Evolutionary conservation across 805 yeast genomes (phyloP), one percentile per base, ranked within the genome.

Genomic region (Yarrowia sp.): DNA sequence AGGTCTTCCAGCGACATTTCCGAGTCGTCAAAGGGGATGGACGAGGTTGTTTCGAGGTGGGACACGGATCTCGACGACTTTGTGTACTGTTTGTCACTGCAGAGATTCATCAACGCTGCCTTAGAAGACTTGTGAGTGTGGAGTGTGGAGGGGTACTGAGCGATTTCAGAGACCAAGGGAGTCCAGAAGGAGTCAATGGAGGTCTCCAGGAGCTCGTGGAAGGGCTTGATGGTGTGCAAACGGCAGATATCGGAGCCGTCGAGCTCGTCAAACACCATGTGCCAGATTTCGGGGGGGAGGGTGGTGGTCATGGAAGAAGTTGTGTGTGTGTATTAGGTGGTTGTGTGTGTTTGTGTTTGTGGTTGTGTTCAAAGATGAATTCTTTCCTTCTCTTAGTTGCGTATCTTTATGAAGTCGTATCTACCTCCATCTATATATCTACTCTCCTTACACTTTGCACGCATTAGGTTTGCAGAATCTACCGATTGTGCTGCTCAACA

Each of bases 1-100:
- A 56, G 63, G 63, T 56, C 63, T n/a, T 41, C 48, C 40, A 56
- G 63, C 3, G 46, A 42, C 48, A 42, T 56, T 8, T 56, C 48
- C 15, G 46, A 15, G 48, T 56, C 63, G 63, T 22, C 40, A 11
- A n/a, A 16, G 26, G 63, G 63, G 35, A 22, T 40, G 9, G 45
- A 40, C 1, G 45, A 38, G 14, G 35, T 40, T 36, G 59, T 40
- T 22, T 53, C 59, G 12, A 53, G 45, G 11, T 16, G 56, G 1
- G 45, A 40, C 3, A 22, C 59, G 3, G 45, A 1, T 14, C 3
- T 8, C 12, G n/a, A 9, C 2, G 59, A 14, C 35, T 2, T 12
- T 2, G 35, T 14, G 43, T 53, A 56, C 26, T 9, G 1, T 11
- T 15, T 41, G 11, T 56, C 40, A 26, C 38, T 19, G 26, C 40